These are phyloP conservation scores for Hibiscus tridactylites DNA, from an alignment of 345 rosid species.

Conservation along the genomic window DNA sequence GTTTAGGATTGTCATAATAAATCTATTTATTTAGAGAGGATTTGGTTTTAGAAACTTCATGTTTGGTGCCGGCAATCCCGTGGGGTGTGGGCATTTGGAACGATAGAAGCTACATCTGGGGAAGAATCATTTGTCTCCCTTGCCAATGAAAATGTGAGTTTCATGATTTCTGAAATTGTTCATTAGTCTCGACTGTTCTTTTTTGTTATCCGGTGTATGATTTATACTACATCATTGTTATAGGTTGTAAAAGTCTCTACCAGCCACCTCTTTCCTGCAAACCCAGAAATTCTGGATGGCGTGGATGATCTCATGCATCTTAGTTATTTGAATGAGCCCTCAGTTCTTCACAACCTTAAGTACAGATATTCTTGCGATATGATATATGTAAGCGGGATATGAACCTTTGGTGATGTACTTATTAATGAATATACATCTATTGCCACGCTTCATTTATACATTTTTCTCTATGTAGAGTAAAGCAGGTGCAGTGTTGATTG, in stretches of 20 bases:
- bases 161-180: conserved; percentile 6
- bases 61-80: conserved; percentile 67
- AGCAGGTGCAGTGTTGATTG: conserved; percentile 91
- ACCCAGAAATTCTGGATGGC: conserved; percentile 84
- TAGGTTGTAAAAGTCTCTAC: conserved; percentile 75
- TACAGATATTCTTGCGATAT: conserved; percentile 62
- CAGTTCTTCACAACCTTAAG: conserved; percentile 79
- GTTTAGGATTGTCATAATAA: not conserved
- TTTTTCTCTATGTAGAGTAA: conserved; percentile 48
- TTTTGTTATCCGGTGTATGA: conserved; percentile 18
- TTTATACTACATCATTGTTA: conserved; percentile 10
- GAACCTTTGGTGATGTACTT: conserved; percentile 10
- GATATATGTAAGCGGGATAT: conserved; percentile 68
- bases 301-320: conserved; percentile 88
- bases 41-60: conserved; percentile 52
- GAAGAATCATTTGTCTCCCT: conserved; percentile 58
- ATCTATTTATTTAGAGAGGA: conserved; percentile 1
- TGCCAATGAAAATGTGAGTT: conserved; percentile 60
- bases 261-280: conserved; percentile 80
- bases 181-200: conserved; percentile 10
- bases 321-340: conserved; percentile 92
- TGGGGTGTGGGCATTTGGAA: conserved; percentile 73
- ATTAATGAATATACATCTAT: conserved; percentile 4
- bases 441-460: not conserved
- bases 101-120: conserved; percentile 57